Conservation (phyloP, 1,139 yeast species). For the Blastobotrys capitulatus region DNA sequence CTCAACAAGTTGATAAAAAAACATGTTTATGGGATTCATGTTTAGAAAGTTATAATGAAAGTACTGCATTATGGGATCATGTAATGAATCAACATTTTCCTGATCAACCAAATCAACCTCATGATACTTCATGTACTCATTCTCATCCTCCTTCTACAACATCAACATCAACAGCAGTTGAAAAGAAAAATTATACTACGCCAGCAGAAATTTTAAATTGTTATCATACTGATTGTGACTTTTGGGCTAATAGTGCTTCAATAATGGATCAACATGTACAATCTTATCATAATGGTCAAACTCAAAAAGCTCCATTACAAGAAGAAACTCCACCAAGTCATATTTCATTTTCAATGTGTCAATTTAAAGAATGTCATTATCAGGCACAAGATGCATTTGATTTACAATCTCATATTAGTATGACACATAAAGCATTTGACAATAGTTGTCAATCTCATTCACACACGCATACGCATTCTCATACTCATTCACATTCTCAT, state of each 20-base stretch:
- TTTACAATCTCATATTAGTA: slow-evolving; percentile 53
- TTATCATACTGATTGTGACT: slow-evolving; percentile 32
- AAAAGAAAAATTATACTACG: neutral
- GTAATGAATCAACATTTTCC: slow-evolving; percentile 31
- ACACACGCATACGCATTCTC: too few species aligned
- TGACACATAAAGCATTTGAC: slow-evolving; percentile 22
- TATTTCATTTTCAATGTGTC: slow-evolving; percentile 44
- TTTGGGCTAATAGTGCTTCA: slow-evolving; percentile 19
- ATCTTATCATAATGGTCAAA: slow-evolving; percentile 1
- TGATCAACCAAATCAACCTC: slow-evolving; percentile 24
- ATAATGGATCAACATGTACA: slow-evolving; percentile 43
- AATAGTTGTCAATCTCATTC: too few species aligned
- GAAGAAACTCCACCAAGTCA: slow-evolving; percentile 7
- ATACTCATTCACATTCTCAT: neutral
- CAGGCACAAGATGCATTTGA: slow-evolving; percentile 46
- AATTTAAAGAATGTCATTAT: slow-evolving; percentile 67
- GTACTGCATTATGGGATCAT: slow-evolving; percentile 35
- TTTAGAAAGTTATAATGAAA: slow-evolving; percentile 26
- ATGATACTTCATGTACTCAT: slow-evolving; percentile 11
- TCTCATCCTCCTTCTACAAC: neutral
- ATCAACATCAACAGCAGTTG: neutral
- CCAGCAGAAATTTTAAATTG: slow-evolving; percentile 22
- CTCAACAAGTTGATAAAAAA: neutral
- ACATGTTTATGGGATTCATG: slow-evolving; percentile 40
- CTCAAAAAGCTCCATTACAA: neutral